Evolutionary conservation across 2,329 filamentous ascomycete genomes (phyloP).

Genomic region (Trichoderma hamatum): DNA sequence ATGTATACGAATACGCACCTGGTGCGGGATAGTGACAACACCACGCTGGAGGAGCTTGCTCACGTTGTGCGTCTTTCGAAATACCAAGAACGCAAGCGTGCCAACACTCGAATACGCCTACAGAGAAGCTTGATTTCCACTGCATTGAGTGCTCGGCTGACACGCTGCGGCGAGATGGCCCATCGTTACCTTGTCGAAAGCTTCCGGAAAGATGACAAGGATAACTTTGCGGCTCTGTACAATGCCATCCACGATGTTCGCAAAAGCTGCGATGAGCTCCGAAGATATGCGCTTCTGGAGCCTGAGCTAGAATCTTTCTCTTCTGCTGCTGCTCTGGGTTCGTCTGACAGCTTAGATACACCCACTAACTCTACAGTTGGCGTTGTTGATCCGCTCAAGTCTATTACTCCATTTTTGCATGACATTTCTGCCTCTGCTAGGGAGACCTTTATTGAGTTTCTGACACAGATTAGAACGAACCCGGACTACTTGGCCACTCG

Average conservation of each 20-base stretch:
- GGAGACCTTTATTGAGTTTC: constrained; percentile 75
- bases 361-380: constrained; percentile 48
- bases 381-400: constrained; percentile 41
- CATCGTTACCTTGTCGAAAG: constrained; percentile 76
- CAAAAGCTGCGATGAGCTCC: constrained; percentile 73
- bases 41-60: constrained; percentile 75
- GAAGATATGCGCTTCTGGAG: constrained; percentile 71
- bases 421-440: constrained; percentile 76
- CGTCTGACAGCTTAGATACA: constrained; percentile 55
- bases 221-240: constrained; percentile 72
- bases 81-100: constrained; percentile 80
- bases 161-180: constrained; percentile 73
- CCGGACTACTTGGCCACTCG: constrained; percentile 85
- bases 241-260: constrained; percentile 79
- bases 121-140: constrained; percentile 75
- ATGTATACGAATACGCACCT: constrained; percentile 66
- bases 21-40: constrained; percentile 64
- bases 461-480: constrained; percentile 82
- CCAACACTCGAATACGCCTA: constrained; percentile 71
- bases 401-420: constrained; percentile 63
- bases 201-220: constrained; percentile 79
- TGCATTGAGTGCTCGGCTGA: constrained; percentile 72
- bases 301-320: constrained; percentile 67
- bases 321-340: constrained; percentile 47
- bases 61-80: constrained; percentile 77